Conservation (phyloP, 345 rosid species). For the Geranium rotundifolium region DNA sequence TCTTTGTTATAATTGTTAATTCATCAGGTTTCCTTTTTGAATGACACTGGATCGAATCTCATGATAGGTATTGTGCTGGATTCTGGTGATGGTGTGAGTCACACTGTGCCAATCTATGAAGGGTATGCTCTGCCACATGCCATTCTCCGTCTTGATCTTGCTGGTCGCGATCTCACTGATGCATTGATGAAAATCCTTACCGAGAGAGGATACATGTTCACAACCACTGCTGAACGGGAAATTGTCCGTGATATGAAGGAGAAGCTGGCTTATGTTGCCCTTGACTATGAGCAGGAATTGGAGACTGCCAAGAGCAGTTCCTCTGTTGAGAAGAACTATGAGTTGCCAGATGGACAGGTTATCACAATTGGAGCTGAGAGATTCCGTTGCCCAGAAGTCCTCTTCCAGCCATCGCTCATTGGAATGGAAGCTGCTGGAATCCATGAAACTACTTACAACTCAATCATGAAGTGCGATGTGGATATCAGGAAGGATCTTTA, state of each 20-base stretch:
- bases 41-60: neutral
- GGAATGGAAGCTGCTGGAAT: slow-evolving; percentile 66
- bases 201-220: slow-evolving; percentile 58
- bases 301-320: slow-evolving; percentile 59
- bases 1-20: neutral
- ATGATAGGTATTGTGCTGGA: slow-evolving; percentile 53
- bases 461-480: slow-evolving; percentile 56
- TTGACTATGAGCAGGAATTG: slow-evolving; percentile 49
- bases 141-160: slow-evolving; percentile 49
- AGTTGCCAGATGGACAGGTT: slow-evolving; percentile 52
- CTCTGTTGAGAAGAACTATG: slow-evolving; percentile 51
- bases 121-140: slow-evolving; percentile 59
- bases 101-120: slow-evolving; percentile 56
- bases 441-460: slow-evolving; percentile 56
- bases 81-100: slow-evolving; percentile 67
- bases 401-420: slow-evolving; percentile 54
- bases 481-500: slow-evolving; percentile 58
- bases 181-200: slow-evolving; percentile 54
- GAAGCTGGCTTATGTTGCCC: slow-evolving; percentile 54
- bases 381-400: slow-evolving; percentile 59
- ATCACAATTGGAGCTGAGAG: slow-evolving; percentile 61
- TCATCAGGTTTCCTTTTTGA: neutral
- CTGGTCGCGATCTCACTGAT: slow-evolving; percentile 60
- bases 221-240: slow-evolving; percentile 74
- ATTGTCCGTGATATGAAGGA: slow-evolving; percentile 88